Conservation (phyloP, 768 basidiomycete species). For the Panus rudis region DNA sequence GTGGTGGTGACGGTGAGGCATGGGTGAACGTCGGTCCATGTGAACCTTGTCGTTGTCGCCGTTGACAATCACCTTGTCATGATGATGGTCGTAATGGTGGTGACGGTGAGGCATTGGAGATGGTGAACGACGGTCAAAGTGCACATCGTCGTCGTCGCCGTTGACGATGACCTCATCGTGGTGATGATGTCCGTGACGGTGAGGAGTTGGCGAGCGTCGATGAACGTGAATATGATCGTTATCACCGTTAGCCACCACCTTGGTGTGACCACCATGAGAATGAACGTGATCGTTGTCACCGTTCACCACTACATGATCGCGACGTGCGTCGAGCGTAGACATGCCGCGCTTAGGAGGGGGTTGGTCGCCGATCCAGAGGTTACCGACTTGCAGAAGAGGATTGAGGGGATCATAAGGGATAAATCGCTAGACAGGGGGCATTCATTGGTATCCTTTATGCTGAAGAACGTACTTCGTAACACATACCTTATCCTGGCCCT, state of each 20-base stretch:
- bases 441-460: too few species aligned
- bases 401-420: constrained; percentile 13
- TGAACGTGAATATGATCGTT: constrained; percentile 15
- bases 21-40: too few species aligned
- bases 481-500: not conserved
- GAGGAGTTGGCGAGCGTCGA: constrained; percentile 9
- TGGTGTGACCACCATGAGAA: constrained; percentile 12
- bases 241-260: constrained; percentile 13
- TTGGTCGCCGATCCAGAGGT: constrained; percentile 14
- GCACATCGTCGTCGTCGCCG: constrained; percentile 17
- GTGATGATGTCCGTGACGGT: constrained; percentile 10
- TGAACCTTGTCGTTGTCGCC: too few species aligned
- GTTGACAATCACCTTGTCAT: constrained; percentile 4
- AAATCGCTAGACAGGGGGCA: too few species aligned
- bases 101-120: constrained; percentile 4
- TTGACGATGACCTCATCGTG: constrained; percentile 16
- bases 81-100: constrained; percentile 1
- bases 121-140: constrained; percentile 12
- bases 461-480: not conserved
- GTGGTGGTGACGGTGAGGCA: too few species aligned
- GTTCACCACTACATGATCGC: constrained; percentile 17
- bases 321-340: not conserved
- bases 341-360: constrained; percentile 2
- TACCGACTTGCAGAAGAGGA: constrained; percentile 13
- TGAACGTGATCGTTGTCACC: constrained; percentile 24